Base-by-base conservation (phyloP, 495 filamentous ascomycete species). In the Talaromyces nanjingensis region DNA sequence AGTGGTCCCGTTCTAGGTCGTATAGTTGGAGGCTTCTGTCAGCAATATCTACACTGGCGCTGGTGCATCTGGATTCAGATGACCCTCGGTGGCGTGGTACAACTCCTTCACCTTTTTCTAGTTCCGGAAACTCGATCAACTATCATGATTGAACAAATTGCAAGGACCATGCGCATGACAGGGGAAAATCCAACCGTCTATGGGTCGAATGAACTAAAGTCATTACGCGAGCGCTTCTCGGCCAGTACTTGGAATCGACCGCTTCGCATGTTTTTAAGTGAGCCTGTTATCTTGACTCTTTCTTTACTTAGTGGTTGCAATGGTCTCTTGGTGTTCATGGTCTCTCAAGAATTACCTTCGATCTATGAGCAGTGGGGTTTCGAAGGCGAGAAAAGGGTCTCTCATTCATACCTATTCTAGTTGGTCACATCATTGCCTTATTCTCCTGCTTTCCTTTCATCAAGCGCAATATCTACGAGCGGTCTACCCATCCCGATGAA, bases 31-130 rank as follows among this genome's bases (percentile, higher is more conserved):
- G 91, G 90, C 39, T 91, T 91, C 63, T 81, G 90, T 61, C 81
- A 90, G 65, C 75, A 77, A 7, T 83, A 81, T 72, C 75, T 88
- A 5, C 67, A 69, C 20, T 92, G 89, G 90, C 77, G 80, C 57
- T 93, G 91, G 91, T 84, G 79, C 64, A 88, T 91, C 74, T 92
- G 88, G 89, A 86, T 92, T 66, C 87, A 91, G 69, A 80, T 92
- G 64, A 89, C 91, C 66, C 84, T 91, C 63, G 89, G 90, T 25
- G 86, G 74, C 6, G 74, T 80, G 55, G 83, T 86, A 20, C 86
- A 91, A 66, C n/a, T 29, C 84, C 6, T 75, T 89, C 65, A 79
- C 87, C 60, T 75, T 91, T 82, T 86, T 22, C 86, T 89, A 63
- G n/a, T n/a, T n/a, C 88, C 87, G 0, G 88, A 91, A 68, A 89